phyloP scores from a whole-genome alignment of 371 early-diverging fungal genomes.

The Mortierella sp. region DNA sequence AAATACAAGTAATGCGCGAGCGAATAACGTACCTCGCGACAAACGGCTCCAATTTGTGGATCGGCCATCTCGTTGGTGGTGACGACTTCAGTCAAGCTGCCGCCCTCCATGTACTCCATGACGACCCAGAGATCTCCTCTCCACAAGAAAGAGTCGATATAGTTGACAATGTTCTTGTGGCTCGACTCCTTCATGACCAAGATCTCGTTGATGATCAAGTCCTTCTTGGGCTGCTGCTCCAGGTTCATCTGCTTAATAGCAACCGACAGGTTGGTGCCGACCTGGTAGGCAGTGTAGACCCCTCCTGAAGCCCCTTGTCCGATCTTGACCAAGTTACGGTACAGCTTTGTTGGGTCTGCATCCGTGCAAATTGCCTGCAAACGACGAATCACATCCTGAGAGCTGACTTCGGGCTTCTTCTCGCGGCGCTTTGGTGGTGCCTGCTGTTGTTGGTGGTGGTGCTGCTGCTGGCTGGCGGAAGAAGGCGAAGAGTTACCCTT shows the following conservation, averaged over 20 bases:
- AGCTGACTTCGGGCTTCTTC: conserved; percentile 59
- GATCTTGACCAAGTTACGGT: conserved; percentile 90
- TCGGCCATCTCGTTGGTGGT: conserved; percentile 95
- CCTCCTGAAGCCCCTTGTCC: conserved; percentile 97
- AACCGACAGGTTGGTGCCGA: conserved; percentile 76
- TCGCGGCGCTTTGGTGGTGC: conserved; percentile 62
- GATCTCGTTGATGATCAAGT: conserved; percentile 97
- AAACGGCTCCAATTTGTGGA: conserved; percentile 96
- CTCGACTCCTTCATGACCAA: conserved; percentile 92
- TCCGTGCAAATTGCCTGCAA: conserved; percentile 90
- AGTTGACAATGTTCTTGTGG: conserved; percentile 98
- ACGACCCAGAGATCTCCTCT: conserved; percentile 93
- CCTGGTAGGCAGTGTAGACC: conserved; percentile 89
- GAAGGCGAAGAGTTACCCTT: conserved; percentile 25
- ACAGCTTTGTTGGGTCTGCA: conserved; percentile 87
- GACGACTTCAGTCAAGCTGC: conserved; percentile 93
- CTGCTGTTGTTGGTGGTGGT: conserved; percentile 14
- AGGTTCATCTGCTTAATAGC: conserved; percentile 98
- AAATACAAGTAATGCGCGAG: not conserved
- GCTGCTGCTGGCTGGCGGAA: conserved; percentile 19
- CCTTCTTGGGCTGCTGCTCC: conserved; percentile 96
- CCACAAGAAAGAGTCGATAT: conserved; percentile 92
- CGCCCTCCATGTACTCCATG: conserved; percentile 99
- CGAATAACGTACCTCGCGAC: conserved; percentile 73
- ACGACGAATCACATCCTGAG: conserved; percentile 85